phyloP scores from a whole-genome alignment of 148 eudicot genomes.

The Salicornia ramosissima region DNA sequence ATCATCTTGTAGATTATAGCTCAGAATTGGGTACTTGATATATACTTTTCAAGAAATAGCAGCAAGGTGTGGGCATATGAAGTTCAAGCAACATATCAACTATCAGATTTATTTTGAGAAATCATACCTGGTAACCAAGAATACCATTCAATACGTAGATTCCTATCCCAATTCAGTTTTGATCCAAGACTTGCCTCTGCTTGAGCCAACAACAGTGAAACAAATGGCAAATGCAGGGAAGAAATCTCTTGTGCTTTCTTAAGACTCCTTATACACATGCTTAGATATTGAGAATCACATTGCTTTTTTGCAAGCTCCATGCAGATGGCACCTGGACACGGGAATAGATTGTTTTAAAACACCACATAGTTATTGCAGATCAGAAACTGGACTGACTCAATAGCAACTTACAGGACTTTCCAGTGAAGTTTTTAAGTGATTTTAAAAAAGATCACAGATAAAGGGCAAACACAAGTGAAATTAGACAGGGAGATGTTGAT shows the following conservation, averaged over 20 bases:
- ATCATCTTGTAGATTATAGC: not conserved
- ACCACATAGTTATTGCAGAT: conserved; percentile 1
- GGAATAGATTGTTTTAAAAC: conserved; percentile 8
- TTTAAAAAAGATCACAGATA: not conserved
- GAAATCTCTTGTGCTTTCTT: conserved; percentile 59
- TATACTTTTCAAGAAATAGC: not conserved
- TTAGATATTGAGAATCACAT: conserved; percentile 51
- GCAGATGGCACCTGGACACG: conserved; percentile 66
- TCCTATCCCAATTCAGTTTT: conserved; percentile 63
- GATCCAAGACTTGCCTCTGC: conserved; percentile 92
- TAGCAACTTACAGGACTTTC: no score
- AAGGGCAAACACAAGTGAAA: not conserved
- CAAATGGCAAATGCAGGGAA: conserved; percentile 44
- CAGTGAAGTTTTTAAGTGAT: not conserved
- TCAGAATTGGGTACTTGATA: not conserved
- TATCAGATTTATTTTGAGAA: not conserved
- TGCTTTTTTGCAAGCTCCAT: conserved; percentile 68
- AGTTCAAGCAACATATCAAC: not conserved
- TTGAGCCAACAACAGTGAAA: conserved; percentile 73
- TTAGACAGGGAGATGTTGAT: not conserved
- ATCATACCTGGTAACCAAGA: conserved; percentile 82
- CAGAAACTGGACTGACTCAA: not conserved
- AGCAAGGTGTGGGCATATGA: not conserved
- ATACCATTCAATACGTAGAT: conserved; percentile 65
- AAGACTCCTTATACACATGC: conserved; percentile 61